A percentile compares a stretch with the other conserved stretches of the same genome.
Conservation (phyloP, 1,139 yeast genomes). For the Kluyveromyces sp. region DNA sequence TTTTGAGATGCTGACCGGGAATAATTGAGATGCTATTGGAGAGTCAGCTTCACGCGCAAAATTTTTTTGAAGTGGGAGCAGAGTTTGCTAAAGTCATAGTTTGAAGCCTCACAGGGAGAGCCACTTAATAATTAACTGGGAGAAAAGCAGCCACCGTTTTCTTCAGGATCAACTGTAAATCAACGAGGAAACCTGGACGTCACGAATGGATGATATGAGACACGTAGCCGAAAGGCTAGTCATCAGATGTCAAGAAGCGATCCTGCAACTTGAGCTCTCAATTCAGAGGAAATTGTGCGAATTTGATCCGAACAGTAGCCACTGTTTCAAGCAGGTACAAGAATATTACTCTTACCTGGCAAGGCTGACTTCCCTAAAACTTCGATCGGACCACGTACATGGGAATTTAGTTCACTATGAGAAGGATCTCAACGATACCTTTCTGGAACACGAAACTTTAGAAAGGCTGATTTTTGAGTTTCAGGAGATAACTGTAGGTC, state of each 20-base stretch:
- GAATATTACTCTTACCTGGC: constrained; percentile 22
- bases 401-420: constrained; percentile 11
- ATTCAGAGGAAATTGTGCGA: constrained; percentile 16
- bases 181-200: neutral
- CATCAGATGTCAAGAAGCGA: constrained; percentile 26
- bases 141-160: too few species aligned
- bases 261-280: constrained; percentile 26
- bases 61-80: neutral
- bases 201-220: constrained; percentile 13
- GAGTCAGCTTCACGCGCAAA: too few species aligned
- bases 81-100: too few species aligned
- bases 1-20: too few species aligned
- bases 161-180: neutral
- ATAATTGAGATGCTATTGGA: neutral
- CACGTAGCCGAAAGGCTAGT: constrained; percentile 24
- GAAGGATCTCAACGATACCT: constrained; percentile 8
- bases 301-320: constrained; percentile 9
- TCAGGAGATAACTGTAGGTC: constrained; percentile 20
- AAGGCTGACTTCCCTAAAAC: constrained; percentile 24
- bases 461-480: constrained; percentile 23
- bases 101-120: too few species aligned
- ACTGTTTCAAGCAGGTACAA: constrained; percentile 5
- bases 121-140: too few species aligned
- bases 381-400: constrained; percentile 22
- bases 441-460: neutral